These are phyloP conservation scores for Ustilago trichophora DNA, from an alignment of 1,284 basidiomycete genomes.

Conservation along the genomic window DNA sequence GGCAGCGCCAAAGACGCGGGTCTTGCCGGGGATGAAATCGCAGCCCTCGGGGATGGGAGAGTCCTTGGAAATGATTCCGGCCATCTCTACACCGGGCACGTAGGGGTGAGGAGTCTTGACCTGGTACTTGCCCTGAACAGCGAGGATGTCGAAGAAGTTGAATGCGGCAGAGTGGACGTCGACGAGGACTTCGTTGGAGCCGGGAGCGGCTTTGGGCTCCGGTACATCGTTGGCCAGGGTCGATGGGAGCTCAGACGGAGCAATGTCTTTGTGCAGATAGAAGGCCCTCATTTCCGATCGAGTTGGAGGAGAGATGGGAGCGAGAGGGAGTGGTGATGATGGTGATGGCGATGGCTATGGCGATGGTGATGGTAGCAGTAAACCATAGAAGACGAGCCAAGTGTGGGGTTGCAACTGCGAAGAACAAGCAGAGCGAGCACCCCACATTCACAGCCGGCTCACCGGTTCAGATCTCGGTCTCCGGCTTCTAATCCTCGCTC, in stretches of 20 bases:
- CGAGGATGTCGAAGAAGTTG: constrained; percentile 62
- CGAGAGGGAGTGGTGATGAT: neutral
- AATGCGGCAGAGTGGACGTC: constrained; percentile 68
- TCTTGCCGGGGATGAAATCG: constrained; percentile 80
- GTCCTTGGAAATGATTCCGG: constrained; percentile 77
- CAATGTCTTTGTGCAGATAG: constrained; percentile 57
- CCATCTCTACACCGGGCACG: constrained; percentile 73
- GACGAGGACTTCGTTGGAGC: constrained; percentile 52
- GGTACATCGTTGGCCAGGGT: constrained; percentile 44
- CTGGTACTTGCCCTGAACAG: constrained; percentile 59
- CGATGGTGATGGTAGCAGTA: neutral
- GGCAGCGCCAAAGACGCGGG: constrained; percentile 85
- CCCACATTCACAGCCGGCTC: no score
- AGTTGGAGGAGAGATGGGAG: neutral
- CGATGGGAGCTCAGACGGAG: constrained; percentile 47
- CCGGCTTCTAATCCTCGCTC: constrained; percentile 6
- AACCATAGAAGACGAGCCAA: neutral
- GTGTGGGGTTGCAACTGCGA: no score
- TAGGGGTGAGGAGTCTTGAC: constrained; percentile 61
- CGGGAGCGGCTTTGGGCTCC: constrained; percentile 39
- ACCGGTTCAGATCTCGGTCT: constrained; percentile 1
- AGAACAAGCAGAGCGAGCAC: no score
- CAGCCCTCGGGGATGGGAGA: constrained; percentile 86
- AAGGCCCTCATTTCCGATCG: constrained; percentile 50
- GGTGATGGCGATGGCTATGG: neutral